Percentiles rank a stretch among this genome's conserved stretches.
phyloP scores from a whole-genome alignment of 371 early-diverging fungal species.

The Mucor saturninus region DNA sequence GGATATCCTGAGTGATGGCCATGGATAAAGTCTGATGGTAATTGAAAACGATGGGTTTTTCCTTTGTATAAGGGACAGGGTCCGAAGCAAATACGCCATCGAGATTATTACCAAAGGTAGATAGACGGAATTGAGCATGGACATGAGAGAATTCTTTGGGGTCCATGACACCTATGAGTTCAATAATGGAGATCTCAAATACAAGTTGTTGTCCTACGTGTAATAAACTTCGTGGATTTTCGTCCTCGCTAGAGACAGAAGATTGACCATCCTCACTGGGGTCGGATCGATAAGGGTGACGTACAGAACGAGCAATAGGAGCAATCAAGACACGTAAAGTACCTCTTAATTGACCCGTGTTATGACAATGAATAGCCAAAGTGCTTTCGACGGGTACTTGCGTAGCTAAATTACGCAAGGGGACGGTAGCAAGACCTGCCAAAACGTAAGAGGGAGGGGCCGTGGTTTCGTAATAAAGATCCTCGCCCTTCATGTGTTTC shows the following conservation, averaged over 20 bases:
- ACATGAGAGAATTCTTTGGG: slow-evolving; percentile 73
- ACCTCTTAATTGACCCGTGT: slow-evolving; percentile 61
- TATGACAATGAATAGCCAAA: slow-evolving; percentile 56
- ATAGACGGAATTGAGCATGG: slow-evolving; percentile 80
- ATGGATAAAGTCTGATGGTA: slow-evolving; percentile 68
- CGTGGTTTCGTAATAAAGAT: slow-evolving; percentile 68
- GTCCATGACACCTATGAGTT: slow-evolving; percentile 63
- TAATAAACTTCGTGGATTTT: slow-evolving; percentile 22
- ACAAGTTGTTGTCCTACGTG: slow-evolving; percentile 62
- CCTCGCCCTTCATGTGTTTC: slow-evolving; percentile 70
- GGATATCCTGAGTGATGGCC: slow-evolving; percentile 48
- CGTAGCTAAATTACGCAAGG: slow-evolving; percentile 51
- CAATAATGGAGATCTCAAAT: slow-evolving; percentile 75
- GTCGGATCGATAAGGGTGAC: slow-evolving; percentile 16
- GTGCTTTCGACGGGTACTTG: slow-evolving; percentile 54
- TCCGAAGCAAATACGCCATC: slow-evolving; percentile 30
- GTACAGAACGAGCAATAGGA: slow-evolving; percentile 52
- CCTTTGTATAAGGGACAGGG: background rate
- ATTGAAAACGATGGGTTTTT: slow-evolving; percentile 50
- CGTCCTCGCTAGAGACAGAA: slow-evolving; percentile 9
- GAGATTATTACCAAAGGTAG: slow-evolving; percentile 63
- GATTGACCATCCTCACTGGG: background rate
- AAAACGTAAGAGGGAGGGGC: slow-evolving; percentile 58
- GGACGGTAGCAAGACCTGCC: slow-evolving; percentile 60
- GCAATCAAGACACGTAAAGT: slow-evolving; percentile 51